Percentiles rank a stretch among this genome's conserved stretches.
phyloP scores from a whole-genome alignment of 352 stramenopile genomes.

The Saprolegnia parasitica region DNA sequence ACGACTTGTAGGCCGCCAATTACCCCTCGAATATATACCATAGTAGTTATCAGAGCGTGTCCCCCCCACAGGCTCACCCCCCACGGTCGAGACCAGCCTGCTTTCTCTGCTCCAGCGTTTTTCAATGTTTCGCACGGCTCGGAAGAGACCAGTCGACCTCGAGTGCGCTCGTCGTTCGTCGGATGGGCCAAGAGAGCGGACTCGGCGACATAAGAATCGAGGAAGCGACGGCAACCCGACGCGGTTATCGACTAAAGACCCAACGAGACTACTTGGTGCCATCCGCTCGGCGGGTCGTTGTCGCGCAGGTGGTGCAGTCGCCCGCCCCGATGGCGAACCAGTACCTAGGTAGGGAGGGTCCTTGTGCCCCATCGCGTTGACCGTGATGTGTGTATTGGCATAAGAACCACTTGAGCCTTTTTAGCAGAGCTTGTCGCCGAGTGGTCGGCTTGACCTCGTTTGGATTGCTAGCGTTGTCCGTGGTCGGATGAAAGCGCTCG shows the following conservation, averaged over 20 bases:
- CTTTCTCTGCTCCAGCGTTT: no score
- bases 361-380: neutral
- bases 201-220: neutral
- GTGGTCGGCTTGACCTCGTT: neutral
- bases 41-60: neutral
- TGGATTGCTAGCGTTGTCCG: neutral
- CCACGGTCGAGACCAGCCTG: no score
- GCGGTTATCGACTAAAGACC: neutral
- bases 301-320: neutral
- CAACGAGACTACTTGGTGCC: neutral
- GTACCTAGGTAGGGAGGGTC: no score
- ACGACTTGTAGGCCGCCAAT: constrained; percentile 23
- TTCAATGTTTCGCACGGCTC: no score
- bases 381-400: no score
- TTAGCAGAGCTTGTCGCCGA: constrained; percentile 14
- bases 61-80: no score
- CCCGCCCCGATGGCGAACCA: constrained; percentile 13
- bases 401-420: constrained; percentile 12
- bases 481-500: neutral
- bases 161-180: no score
- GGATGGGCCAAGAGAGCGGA: no score
- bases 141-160: no score
- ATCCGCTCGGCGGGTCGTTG: neutral
- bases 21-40: neutral
- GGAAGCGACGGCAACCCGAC: neutral